These are phyloP conservation scores for Actinomortierella ambigua DNA, from an alignment of 371 early-diverging fungal genomes.

Conservation along the genomic window DNA sequence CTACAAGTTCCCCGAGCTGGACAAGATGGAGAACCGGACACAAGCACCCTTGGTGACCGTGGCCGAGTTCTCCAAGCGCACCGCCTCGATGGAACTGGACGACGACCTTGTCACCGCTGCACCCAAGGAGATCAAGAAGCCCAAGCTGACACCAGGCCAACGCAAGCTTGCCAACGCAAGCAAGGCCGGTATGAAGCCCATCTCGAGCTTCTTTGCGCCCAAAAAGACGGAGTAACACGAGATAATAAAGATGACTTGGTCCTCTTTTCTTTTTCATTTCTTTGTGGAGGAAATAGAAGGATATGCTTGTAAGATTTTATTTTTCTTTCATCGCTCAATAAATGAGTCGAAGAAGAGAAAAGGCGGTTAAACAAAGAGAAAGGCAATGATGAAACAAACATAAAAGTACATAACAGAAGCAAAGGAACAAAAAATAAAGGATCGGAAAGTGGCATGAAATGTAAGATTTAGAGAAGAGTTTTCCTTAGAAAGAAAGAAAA, in stretches of 20 bases:
- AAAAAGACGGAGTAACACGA: constrained; percentile 14
- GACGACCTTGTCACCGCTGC: constrained; percentile 13
- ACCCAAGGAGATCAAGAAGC: constrained; percentile 35
- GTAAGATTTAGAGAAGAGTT: no score
- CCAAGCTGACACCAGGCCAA: constrained; percentile 40
- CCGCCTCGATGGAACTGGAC: constrained; percentile 28
- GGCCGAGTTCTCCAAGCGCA: constrained; percentile 35
- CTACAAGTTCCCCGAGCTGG: constrained; percentile 42
- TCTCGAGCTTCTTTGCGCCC: constrained; percentile 35
- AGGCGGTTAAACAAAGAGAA: neutral
- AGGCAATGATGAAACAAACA: neutral
- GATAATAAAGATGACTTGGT: no score
- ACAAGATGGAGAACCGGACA: constrained; percentile 30
- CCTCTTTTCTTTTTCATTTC: no score
- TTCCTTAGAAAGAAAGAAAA: neutral
- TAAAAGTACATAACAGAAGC: neutral
- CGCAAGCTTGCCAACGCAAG: constrained; percentile 43
- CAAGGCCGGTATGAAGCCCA: constrained; percentile 42
- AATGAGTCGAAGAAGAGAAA: neutral
- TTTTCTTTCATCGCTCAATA: neutral
- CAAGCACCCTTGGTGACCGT: constrained; percentile 11
- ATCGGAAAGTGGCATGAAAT: neutral
- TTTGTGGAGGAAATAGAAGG: neutral
- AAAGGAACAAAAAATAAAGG: neutral
- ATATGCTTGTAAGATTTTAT: neutral